Base-by-base conservation (phyloP, 768 basidiomycete species). In the Mycena polygramma region DNA sequence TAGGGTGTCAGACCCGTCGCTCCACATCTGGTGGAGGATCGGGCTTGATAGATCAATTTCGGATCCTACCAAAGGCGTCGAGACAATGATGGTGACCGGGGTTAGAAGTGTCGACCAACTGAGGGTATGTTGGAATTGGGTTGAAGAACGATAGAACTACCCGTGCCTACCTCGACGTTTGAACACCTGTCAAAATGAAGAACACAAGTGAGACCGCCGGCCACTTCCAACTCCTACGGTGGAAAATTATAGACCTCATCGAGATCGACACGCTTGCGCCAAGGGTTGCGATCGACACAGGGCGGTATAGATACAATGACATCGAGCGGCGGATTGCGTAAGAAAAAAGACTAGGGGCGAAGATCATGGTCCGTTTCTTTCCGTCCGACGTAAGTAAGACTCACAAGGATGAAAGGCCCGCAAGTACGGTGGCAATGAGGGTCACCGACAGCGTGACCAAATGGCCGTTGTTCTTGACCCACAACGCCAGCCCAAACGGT, bases 51-150 rank as follows among this genome's bases (percentile, higher is more conserved):
- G 22, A 14, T 49, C 48, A 20, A 49, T n/a, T 22, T 49, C 48
- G 22, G 48, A 49, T n/a, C 48, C 48, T 7, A 49, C 7, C n/a
- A 49, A 22, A n/a, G 15, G 48, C 22, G 48, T 49, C 22, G 48
- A 22, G 48, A 49, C 48, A n/a, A 49, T 22, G 5, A 49, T 17
- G n/a, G 48, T 49, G n/a, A 49, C 14, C n/a, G 48, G 48, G 10
- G 48, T 49, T 24, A 49, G 22, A 49, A 49, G 48, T 7, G 48
- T 49, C n/a, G 48, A 49, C 48, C 48, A 49, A n/a, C 48, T 49
- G 22, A 22, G 22, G 22, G 22, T 14, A 24, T 49, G 22, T 14
- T 22, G 22, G n/a, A n/a, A n/a, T n/a, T n/a, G n/a, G n/a, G n/a
- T n/a, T n/a, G n/a, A n/a, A n/a, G n/a, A n/a, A n/a, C n/a, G n/a